phyloP scores from a whole-genome alignment of 1,139 yeast species.

The Candida gigantensis region DNA sequence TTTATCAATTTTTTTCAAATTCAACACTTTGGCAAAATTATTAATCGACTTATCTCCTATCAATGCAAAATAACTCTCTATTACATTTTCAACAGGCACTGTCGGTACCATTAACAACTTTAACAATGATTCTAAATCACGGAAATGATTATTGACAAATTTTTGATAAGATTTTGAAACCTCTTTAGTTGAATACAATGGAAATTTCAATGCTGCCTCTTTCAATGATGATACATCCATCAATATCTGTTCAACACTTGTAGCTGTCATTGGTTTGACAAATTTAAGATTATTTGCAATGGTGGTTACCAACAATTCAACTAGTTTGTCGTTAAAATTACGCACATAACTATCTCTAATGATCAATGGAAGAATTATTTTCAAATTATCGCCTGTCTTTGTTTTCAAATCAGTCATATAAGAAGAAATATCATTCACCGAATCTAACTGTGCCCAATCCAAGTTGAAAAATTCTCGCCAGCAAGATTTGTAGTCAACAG shows the following conservation, averaged over 20 bases:
- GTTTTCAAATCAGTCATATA: conserved; percentile 62
- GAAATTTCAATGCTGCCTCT: conserved; percentile 53
- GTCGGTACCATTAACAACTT: conserved; percentile 65
- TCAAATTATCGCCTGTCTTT: conserved; percentile 46
- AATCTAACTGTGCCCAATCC: conserved; percentile 68
- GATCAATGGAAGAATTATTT: conserved; percentile 57
- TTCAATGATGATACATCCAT: conserved; percentile 70
- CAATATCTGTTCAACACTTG: conserved; percentile 79
- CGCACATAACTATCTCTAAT: conserved; percentile 72
- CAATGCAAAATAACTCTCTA: conserved; percentile 64
- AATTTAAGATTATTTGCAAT: conserved; percentile 59
- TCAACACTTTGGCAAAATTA: conserved; percentile 66
- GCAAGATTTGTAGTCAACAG: conserved; percentile 61
- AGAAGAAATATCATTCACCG: conserved; percentile 69
- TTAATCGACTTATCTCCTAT: conserved; percentile 64
- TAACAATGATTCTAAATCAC: conserved; percentile 60
- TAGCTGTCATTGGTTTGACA: conserved; percentile 64
- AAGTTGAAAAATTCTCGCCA: conserved; percentile 87
- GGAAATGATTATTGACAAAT: conserved; percentile 50
- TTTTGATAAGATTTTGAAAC: conserved; percentile 45
- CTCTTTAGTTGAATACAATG: conserved; percentile 37
- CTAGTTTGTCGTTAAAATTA: conserved; percentile 72
- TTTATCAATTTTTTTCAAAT: conserved; percentile 59
- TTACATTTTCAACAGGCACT: conserved; percentile 63
- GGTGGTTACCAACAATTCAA: conserved; percentile 63